phyloP scores from a whole-genome alignment of 1,139 yeast species.

The Hansenula anomala region DNA sequence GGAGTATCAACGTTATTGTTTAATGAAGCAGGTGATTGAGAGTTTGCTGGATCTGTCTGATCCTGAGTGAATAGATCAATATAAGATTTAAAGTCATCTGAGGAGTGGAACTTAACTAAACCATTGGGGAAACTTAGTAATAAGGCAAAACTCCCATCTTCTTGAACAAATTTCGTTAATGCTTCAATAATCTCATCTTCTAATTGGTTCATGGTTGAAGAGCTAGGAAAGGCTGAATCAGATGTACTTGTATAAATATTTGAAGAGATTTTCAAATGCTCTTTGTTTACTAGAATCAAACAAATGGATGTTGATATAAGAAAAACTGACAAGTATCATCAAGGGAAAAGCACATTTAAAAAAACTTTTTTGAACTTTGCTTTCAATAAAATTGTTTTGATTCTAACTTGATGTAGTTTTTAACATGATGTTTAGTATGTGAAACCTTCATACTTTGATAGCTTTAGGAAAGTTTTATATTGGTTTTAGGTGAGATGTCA shows the following conservation, averaged over 20 bases:
- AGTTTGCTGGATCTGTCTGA: too few relatives aligned
- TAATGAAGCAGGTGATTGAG: background rate
- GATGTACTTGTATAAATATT: too few relatives aligned
- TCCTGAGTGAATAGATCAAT: background rate
- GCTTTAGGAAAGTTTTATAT: background rate
- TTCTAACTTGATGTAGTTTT: background rate
- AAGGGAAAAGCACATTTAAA: background rate
- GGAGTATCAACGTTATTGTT: background rate
- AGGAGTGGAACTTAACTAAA: slow-evolving; percentile 1
- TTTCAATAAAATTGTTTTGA: too few relatives aligned
- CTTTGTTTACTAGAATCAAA: too few relatives aligned
- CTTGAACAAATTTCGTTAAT: background rate
- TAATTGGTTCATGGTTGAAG: background rate
- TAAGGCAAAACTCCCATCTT: slow-evolving; percentile 2
- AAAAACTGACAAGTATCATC: slow-evolving; percentile 1
- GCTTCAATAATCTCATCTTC: background rate
- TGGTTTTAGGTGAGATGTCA: background rate
- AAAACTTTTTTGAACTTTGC: too few relatives aligned
- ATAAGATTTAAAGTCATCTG: background rate
- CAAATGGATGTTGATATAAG: slow-evolving; percentile 1
- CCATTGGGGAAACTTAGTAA: slow-evolving; percentile 3
- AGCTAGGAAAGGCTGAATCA: too few relatives aligned
- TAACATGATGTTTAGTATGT: background rate
- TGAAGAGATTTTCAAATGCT: too few relatives aligned
- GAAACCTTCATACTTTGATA: background rate